phyloP scores from a whole-genome alignment of 306 rosid genomes.

The Morella rubra region DNA sequence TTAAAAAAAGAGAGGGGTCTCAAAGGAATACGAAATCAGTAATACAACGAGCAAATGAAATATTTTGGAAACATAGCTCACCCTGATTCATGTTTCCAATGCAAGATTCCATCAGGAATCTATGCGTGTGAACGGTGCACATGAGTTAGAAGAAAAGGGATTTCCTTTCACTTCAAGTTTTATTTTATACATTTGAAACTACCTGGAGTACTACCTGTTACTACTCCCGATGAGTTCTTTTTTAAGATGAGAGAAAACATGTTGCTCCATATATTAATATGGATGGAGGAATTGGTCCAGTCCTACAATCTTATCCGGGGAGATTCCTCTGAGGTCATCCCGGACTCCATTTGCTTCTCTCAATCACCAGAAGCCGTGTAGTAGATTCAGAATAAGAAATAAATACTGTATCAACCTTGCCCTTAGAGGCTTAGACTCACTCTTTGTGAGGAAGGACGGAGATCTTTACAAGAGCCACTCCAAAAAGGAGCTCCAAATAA shows the following conservation, averaged over 20 bases:
- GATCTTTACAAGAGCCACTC: neutral
- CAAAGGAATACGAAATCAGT: constrained; percentile 32
- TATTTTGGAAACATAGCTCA: constrained; percentile 31
- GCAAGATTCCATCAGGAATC: constrained; percentile 39
- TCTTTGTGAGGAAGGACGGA: neutral
- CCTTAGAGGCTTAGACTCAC: neutral
- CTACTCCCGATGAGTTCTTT: constrained; percentile 15
- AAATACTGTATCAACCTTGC: neutral
- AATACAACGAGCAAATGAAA: constrained; percentile 41
- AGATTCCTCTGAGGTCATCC: too few species aligned
- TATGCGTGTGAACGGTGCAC: constrained; percentile 17
- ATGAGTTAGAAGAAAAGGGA: constrained; percentile 30
- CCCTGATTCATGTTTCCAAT: constrained; percentile 29
- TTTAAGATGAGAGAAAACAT: neutral
- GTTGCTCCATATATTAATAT: neutral
- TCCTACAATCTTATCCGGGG: neutral
- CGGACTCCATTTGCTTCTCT: too few species aligned
- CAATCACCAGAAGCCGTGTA: neutral
- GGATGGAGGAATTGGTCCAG: constrained; percentile 1
- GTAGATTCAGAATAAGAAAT: neutral
- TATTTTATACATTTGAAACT: constrained; percentile 14
- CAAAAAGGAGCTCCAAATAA: neutral
- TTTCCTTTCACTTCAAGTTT: constrained; percentile 16
- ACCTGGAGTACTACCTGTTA: constrained; percentile 1
- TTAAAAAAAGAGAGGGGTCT: constrained; percentile 21